These are phyloP conservation scores for Saccharomycopsis microspora DNA, from an alignment of 805 yeast genomes.

Conservation along the genomic window DNA sequence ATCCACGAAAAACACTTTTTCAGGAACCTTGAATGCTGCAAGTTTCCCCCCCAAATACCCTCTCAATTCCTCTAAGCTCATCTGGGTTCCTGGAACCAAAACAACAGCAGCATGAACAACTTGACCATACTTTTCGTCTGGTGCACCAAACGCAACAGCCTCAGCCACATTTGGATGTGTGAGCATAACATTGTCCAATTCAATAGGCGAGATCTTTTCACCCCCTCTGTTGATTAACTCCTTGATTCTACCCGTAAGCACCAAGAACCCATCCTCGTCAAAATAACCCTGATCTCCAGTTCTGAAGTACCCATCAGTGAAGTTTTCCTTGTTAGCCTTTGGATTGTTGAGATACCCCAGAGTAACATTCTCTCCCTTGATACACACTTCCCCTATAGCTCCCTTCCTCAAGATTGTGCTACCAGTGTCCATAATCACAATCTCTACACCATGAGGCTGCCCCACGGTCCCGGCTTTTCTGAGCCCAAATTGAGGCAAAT, in stretches of 20 bases:
- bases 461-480: conserved; percentile 68
- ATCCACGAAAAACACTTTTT: conserved; percentile 43
- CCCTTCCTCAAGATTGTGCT: conserved; percentile 40
- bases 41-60: conserved; percentile 34
- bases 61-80: conserved; percentile 33
- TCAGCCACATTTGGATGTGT: conserved; percentile 52
- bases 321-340: conserved; percentile 58
- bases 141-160: conserved; percentile 61
- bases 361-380: conserved; percentile 59
- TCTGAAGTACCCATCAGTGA: conserved; percentile 55
- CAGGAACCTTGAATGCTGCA: conserved; percentile 52
- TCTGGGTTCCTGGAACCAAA: conserved; percentile 28
- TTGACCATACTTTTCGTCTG: conserved; percentile 61
- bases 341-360: conserved; percentile 61
- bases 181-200: conserved; percentile 51
- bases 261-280: conserved; percentile 47
- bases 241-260: conserved; percentile 59
- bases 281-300: conserved; percentile 70
- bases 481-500: conserved; percentile 44
- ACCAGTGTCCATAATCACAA: conserved; percentile 40
- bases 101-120: conserved; percentile 63
- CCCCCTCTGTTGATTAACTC: conserved; percentile 72
- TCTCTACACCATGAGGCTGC: conserved; percentile 60
- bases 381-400: conserved; percentile 54
- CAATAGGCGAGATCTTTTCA: conserved; percentile 67